These are phyloP conservation scores for Botryosphaeria dothidea DNA, from an alignment of 2,329 filamentous ascomycete species.

Conservation along the genomic window DNA sequence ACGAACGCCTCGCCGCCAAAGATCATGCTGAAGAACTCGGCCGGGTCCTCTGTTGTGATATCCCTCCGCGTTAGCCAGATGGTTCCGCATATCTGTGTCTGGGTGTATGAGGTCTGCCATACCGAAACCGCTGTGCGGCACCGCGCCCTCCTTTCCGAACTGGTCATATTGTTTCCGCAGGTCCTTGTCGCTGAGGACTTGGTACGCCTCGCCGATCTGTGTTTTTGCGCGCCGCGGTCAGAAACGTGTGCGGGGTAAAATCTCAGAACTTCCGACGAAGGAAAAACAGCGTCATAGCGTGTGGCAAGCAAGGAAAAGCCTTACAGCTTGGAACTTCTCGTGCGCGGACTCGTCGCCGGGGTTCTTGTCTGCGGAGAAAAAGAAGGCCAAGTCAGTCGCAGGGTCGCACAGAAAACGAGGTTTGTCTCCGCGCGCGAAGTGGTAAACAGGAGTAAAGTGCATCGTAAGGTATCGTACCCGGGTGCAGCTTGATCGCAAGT, in stretches of 20 bases:
- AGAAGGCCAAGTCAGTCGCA: constrained; percentile 1
- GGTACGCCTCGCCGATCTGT: constrained; percentile 69
- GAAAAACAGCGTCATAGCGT: no score
- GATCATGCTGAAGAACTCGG: constrained; percentile 98
- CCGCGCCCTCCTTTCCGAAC: constrained; percentile 91
- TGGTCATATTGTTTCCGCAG: constrained; percentile 94
- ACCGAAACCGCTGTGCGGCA: constrained; percentile 88
- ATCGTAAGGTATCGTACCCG: constrained; percentile 56
- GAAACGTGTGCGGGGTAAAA: constrained; percentile 3
- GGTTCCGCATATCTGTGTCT: neutral
- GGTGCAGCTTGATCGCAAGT: constrained; percentile 89
- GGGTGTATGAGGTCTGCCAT: constrained; percentile 24
- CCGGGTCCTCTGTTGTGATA: constrained; percentile 68
- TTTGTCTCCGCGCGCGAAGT: no score
- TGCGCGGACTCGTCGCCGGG: constrained; percentile 92
- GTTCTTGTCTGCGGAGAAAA: constrained; percentile 75
- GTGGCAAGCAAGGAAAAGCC: constrained; percentile 20
- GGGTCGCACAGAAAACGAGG: no score
- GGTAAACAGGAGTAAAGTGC: neutral
- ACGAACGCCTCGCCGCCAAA: constrained; percentile 95
- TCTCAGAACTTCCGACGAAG: no score
- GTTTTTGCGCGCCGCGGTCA: constrained; percentile 20
- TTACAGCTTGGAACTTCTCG: constrained; percentile 87
- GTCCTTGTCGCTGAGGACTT: constrained; percentile 83
- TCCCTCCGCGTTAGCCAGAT: neutral